Evolutionary conservation across 805 yeast genomes (phyloP), one percentile per base, ranked within the genome.

Genomic region (Candida qinlingensis): DNA sequence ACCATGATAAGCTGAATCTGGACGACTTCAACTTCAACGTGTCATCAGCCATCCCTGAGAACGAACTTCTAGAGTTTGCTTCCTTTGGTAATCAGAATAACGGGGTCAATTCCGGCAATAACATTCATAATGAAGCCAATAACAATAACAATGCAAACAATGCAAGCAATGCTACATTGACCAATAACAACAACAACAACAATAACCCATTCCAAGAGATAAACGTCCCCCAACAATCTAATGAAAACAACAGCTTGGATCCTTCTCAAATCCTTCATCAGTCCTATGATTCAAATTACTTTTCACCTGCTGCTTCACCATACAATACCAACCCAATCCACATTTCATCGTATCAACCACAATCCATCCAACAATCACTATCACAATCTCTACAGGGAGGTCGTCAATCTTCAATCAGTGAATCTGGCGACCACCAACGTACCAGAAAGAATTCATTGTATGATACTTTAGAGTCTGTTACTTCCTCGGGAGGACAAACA

Each of bases 41-140:
- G 31, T 40, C 53, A 29, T 59, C 64, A 2, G 54, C 64, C 1
- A 62, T 62, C 13, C 65, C 64, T 4, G 65, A 61, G 52, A 54
- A 60, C 39, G 64, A 62, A 39, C 52, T 61, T 11, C 42, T 61
- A 26, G 61, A 62, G 42, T 57, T 58, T 45, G 40, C 48, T 25
- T 30, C 38, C 39, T 43, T 36, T 9, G 41, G 42, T n/a, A 31
- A 45, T 30, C 52, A 44, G 41, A 31, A 46, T 11, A 41, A 46
- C 44, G 40, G 26, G 46, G 31, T 7, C 46, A 34, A 37, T 19
- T 30, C 41, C 37, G 41, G 35, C 48, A 41, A 39, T 47, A 38
- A 44, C 37, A 44, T 37, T 39, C 19, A 19, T 19, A 19, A 19
- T 19, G 19, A 19, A 42, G 39, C 44, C 40, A 46, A 12, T 13